phyloP scores from a whole-genome alignment of 495 filamentous ascomycete genomes.

The Neurospora cerealis region DNA sequence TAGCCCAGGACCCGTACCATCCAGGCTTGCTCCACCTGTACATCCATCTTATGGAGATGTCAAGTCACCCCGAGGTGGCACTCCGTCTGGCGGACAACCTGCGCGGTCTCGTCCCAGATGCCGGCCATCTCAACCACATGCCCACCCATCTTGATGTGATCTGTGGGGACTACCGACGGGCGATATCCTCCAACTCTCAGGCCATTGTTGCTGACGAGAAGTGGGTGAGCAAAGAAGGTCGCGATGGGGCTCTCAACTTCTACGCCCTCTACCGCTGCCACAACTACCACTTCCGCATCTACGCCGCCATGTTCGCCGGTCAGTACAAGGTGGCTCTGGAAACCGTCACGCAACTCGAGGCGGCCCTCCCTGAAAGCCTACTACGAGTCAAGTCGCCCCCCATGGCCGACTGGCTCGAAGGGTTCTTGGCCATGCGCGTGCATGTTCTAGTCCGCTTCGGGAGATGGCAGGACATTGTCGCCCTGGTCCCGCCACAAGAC shows the following conservation, averaged over 20 bases:
- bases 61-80: conserved; percentile 46
- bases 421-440: conserved; percentile 49
- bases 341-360: conserved; percentile 41
- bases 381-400: conserved; percentile 53
- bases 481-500: conserved; percentile 40
- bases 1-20: conserved; percentile 40
- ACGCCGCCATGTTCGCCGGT: conserved; percentile 62
- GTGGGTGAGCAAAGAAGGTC: conserved; percentile 32
- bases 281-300: conserved; percentile 58
- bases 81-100: conserved; percentile 48
- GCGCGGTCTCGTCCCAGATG: conserved; percentile 52
- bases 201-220: conserved; percentile 54
- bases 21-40: conserved; percentile 60
- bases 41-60: conserved; percentile 72
- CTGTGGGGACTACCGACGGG: conserved; percentile 53
- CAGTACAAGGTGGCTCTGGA: conserved; percentile 47
- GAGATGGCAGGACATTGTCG: conserved; percentile 48
- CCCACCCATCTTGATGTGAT: conserved; percentile 59
- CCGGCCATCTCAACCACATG: conserved; percentile 67
- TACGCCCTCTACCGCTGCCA: conserved; percentile 60
- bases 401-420: conserved; percentile 65
- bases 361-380: conserved; percentile 47
- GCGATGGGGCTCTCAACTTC: conserved; percentile 46
- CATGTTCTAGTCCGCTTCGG: conserved; percentile 61
- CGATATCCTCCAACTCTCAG: conserved; percentile 49